Conservation (phyloP, 179 eudicot species). For the Amaranthus tricolor region DNA sequence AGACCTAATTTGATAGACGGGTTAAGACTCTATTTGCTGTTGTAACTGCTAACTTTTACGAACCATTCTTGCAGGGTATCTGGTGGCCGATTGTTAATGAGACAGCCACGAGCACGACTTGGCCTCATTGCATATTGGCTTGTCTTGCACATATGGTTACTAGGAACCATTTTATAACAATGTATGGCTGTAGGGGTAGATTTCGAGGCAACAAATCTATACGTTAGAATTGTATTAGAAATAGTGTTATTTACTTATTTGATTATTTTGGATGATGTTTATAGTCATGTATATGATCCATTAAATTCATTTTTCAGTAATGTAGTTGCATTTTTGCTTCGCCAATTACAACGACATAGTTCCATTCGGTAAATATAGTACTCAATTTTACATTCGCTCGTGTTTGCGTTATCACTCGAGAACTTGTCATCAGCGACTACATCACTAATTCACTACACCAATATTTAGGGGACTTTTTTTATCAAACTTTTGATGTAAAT, state of each 20-base stretch:
- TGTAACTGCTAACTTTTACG: not conserved
- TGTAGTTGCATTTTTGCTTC: not conserved
- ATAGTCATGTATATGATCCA: constrained; percentile 27
- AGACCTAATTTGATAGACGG: not conserved
- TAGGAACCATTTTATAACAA: constrained; percentile 73
- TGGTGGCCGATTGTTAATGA: constrained; percentile 76
- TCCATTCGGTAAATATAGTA: too few species aligned
- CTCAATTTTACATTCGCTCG: too few species aligned
- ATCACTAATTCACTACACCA: too few species aligned
- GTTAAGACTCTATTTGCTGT: not conserved
- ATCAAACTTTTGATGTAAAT: too few species aligned
- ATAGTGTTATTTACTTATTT: constrained; percentile 19
- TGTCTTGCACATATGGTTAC: constrained; percentile 78
- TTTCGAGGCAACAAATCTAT: constrained; percentile 22
- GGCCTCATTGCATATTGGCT: constrained; percentile 87
- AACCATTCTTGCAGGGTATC: constrained; percentile 64
- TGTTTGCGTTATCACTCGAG: too few species aligned
- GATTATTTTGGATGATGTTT: constrained; percentile 19
- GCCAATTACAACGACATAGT: too few species aligned
- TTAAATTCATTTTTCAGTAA: constrained; percentile 20
- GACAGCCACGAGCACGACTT: constrained; percentile 84
- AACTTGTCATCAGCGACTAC: too few species aligned
- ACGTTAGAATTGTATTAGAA: constrained; percentile 24
- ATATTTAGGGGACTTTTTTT: too few species aligned
- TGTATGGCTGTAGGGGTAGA: constrained; percentile 18